These are phyloP conservation scores for Daldinia sp. DNA, from an alignment of 2,329 filamentous ascomycete species.

Conservation along the genomic window DNA sequence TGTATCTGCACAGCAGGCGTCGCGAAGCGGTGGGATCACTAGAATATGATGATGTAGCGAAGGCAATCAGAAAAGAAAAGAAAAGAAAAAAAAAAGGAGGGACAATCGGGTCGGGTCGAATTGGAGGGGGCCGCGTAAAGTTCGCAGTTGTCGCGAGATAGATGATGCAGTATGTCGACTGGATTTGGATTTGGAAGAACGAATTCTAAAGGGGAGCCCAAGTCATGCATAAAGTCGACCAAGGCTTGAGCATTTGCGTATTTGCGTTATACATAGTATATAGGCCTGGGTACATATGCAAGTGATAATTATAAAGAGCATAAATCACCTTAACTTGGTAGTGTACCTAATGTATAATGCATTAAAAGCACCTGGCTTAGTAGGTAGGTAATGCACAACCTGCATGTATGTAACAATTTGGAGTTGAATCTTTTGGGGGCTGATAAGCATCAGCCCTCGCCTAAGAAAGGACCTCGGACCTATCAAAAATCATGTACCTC, in stretches of 20 bases:
- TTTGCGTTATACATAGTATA: constrained; percentile 3
- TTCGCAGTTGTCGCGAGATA: constrained; percentile 34
- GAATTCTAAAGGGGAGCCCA: constrained; percentile 29
- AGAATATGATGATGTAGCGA: constrained; percentile 20
- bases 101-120: constrained; percentile 30
- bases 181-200: constrained; percentile 9
- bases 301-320: not conserved
- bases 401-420: not conserved
- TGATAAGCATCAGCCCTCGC: not conserved
- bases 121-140: constrained; percentile 19
- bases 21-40: constrained; percentile 8
- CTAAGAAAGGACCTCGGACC: no score
- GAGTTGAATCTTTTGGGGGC: not conserved
- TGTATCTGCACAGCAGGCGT: constrained; percentile 39
- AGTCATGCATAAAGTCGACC: constrained; percentile 23
- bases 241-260: not conserved
- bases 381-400: not conserved
- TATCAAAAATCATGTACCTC: no score
- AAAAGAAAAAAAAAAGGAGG: constrained; percentile 24
- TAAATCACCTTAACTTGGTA: not conserved
- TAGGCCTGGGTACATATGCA: constrained; percentile 1
- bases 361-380: no score
- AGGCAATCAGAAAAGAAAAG: constrained; percentile 11
- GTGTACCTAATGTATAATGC: not conserved
- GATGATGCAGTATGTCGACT: constrained; percentile 27